Evolutionary conservation across 768 basidiomycete genomes (phyloP).

Genomic region (Mycena galericulata): DNA sequence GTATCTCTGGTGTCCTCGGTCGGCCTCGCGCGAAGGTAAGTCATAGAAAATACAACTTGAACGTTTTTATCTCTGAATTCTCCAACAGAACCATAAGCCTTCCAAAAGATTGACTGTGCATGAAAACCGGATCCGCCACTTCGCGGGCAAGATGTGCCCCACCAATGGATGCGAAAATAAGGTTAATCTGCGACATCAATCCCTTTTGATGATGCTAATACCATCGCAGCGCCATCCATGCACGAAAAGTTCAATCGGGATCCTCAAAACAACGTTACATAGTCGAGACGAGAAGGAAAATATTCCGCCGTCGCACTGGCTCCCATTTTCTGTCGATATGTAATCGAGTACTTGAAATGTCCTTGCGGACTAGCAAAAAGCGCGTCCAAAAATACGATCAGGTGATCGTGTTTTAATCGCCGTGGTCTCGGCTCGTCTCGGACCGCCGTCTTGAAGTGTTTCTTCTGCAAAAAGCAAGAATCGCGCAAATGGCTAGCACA

Average conservation of each 20-base stretch:
- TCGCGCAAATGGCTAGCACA: background rate
- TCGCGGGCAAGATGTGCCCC: background rate
- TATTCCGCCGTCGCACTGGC: constrained; percentile 12
- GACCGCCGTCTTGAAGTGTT: too few species aligned
- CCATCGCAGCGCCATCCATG: too few species aligned
- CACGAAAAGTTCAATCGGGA: background rate
- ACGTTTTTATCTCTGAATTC: background rate
- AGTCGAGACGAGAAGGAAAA: constrained; percentile 25
- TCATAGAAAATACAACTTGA: background rate
- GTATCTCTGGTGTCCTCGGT: background rate
- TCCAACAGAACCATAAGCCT: background rate
- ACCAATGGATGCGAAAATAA: background rate
- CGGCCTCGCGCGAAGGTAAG: background rate
- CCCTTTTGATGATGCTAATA: too few species aligned
- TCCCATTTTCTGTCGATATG: background rate
- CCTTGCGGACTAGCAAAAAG: too few species aligned
- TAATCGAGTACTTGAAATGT: too few species aligned
- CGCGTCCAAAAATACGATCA: too few species aligned
- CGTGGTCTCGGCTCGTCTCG: too few species aligned
- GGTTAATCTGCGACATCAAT: background rate
- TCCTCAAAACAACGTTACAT: background rate
- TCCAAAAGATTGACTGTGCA: background rate
- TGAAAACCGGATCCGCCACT: background rate
- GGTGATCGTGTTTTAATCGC: too few species aligned
- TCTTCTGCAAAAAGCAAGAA: too few species aligned